Base-by-base conservation (phyloP, 1,284 basidiomycete genomes). In the Cryptococcus sp. region DNA sequence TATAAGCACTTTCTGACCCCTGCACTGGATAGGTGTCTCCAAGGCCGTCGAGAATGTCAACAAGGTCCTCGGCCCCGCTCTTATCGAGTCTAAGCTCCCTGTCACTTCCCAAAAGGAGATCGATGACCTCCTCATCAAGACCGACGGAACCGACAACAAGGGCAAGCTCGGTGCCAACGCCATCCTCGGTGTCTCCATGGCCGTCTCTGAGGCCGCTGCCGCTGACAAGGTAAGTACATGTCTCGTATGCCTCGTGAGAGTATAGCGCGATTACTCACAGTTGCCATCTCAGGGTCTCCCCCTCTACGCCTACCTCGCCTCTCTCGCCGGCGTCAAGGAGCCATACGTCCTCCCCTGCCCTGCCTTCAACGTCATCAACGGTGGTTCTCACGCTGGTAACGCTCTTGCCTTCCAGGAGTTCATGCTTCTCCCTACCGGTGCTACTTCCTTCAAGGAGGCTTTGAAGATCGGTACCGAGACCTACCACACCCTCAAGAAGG, bases 351-450 rank as follows among this genome's bases (percentile, higher is more conserved):
- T 97, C 72, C 95, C 95, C 70, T 84, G 81, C 78, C 96, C 93
- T 55, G 88, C 91, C 61, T 93, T 97, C 86, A 99, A 99, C 82
- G 96, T 99, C 75, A 99, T 99, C 85, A 99, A 99, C 83, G 96
- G 96, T 81, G 96, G 96, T 67, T 97, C 93, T 67, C 96, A 99
- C 81, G 96, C 96, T 60, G 96, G 96, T 60, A 99, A 99, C 86
- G 93, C 94, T 80, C 90, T 99, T 66, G 93, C 96, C 58, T 94
- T 98, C 91, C 93, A 98, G 83, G 96, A 99, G 83, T 99, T 99
- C 85, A 99, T 99, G 96, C 86, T 99, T 70, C 85, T 98, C 66
- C 95, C 96, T 67, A 96, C 93, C 61, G 95, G 93, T 61, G 93
- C 93, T 55, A 74, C 83, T 55, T 86, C 85, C 65, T 99, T 99